Conservation (phyloP, 2,329 filamentous ascomycete genomes). For the Cryphonectria carpinicola region DNA sequence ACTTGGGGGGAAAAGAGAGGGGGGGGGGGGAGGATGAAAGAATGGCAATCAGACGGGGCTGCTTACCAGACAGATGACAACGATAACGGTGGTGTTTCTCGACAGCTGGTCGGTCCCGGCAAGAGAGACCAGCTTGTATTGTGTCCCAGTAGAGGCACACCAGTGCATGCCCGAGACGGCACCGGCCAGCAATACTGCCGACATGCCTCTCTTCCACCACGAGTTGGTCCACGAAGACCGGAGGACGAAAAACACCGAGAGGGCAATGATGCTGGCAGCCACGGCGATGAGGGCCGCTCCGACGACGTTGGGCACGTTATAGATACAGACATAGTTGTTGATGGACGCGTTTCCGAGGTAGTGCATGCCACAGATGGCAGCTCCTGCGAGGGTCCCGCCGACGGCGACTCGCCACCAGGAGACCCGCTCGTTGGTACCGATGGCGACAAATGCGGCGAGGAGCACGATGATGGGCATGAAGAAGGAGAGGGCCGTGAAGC, state of each 20-base stretch:
- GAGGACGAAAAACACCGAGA: slow-evolving; percentile 78
- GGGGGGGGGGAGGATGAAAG: background rate
- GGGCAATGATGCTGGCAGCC: slow-evolving; percentile 68
- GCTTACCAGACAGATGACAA: slow-evolving; percentile 72
- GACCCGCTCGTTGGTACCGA: slow-evolving; percentile 61
- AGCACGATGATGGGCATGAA: slow-evolving; percentile 79
- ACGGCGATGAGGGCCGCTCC: slow-evolving; percentile 75
- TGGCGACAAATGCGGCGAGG: slow-evolving; percentile 70
- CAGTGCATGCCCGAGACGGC: slow-evolving; percentile 89
- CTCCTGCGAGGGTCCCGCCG: slow-evolving; percentile 72
- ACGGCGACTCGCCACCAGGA: slow-evolving; percentile 61
- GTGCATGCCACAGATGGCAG: slow-evolving; percentile 83
- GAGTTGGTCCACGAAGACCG: slow-evolving; percentile 76
- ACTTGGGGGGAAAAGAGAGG: background rate
- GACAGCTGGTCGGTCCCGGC: slow-evolving; percentile 51
- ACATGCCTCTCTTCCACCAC: slow-evolving; percentile 74
- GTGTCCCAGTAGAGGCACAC: slow-evolving; percentile 74
- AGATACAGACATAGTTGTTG: slow-evolving; percentile 72
- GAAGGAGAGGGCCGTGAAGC: slow-evolving; percentile 76
- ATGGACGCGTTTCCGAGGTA: slow-evolving; percentile 86
- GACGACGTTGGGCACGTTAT: slow-evolving; percentile 62
- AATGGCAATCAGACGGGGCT: slow-evolving; percentile 4
- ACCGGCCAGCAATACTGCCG: slow-evolving; percentile 68
- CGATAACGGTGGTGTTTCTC: slow-evolving; percentile 69
- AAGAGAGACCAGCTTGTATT: slow-evolving; percentile 61